Conservation (phyloP, 768 basidiomycete genomes). For the Mycena vitilis region DNA sequence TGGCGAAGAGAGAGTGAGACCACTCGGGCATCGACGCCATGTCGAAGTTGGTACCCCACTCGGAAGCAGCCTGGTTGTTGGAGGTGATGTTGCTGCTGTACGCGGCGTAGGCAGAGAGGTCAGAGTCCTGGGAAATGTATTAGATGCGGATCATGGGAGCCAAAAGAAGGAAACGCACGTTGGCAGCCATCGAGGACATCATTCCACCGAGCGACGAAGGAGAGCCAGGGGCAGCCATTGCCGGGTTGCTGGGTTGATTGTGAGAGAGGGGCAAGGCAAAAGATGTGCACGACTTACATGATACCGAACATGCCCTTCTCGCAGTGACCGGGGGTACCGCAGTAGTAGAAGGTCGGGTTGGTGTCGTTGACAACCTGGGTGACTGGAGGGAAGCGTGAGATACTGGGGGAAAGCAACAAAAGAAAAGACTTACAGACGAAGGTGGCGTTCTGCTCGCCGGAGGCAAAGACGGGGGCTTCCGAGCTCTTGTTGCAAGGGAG, state of each 20-base stretch:
- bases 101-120: conserved; percentile 65
- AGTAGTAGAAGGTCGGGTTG: conserved; percentile 80
- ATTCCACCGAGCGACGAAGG: conserved; percentile 62
- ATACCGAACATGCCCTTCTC: conserved; percentile 89
- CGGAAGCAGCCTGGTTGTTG: conserved; percentile 59
- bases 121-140: conserved; percentile 56
- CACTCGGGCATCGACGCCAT: conserved; percentile 64
- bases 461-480: conserved; percentile 65
- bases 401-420: not conserved
- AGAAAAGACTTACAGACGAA: conserved; percentile 66
- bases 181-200: conserved; percentile 61
- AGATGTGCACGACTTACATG: conserved; percentile 53
- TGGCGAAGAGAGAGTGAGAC: conserved; percentile 61
- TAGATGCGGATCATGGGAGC: too few species aligned
- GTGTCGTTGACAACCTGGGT: conserved; percentile 80
- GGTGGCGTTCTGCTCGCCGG: conserved; percentile 71
- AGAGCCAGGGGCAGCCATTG: conserved; percentile 55
- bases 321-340: conserved; percentile 77
- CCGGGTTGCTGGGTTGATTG: conserved; percentile 60
- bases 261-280: conserved; percentile 27
- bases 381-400: conserved; percentile 53
- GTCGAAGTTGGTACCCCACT: conserved; percentile 76
- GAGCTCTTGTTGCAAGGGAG: conserved; percentile 79
- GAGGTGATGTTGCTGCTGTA: conserved; percentile 62
- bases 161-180: conserved; percentile 47